phyloP scores from a whole-genome alignment of 1,284 basidiomycete species.

The Vanrija humicola region DNA sequence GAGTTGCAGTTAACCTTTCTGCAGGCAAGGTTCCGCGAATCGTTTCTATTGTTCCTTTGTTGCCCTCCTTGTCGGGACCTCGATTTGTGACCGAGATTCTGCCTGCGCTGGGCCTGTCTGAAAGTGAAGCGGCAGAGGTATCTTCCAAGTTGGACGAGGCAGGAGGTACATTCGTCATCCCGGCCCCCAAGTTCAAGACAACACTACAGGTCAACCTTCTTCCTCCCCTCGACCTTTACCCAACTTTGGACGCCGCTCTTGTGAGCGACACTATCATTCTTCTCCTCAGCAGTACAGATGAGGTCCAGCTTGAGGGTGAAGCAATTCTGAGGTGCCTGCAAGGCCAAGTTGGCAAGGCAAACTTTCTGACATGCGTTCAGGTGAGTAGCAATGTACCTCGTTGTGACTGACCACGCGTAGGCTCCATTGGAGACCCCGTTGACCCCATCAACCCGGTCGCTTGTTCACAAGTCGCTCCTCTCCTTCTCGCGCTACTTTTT shows the following conservation, averaged over 20 bases:
- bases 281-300: constrained; percentile 57
- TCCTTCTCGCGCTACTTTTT: constrained; percentile 95
- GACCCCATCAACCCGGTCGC: constrained; percentile 57
- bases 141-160: constrained; percentile 5
- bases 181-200: constrained; percentile 82
- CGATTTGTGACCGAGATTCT: constrained; percentile 71
- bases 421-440: constrained; percentile 42
- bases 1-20: not conserved
- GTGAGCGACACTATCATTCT: constrained; percentile 86
- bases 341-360: constrained; percentile 61
- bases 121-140: constrained; percentile 48
- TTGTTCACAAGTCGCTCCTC: constrained; percentile 75
- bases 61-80: constrained; percentile 55
- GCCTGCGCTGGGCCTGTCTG: constrained; percentile 59
- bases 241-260: constrained; percentile 79
- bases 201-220: constrained; percentile 79
- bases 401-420: constrained; percentile 12
- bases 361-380: constrained; percentile 59
- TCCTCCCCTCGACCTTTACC: constrained; percentile 66
- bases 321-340: constrained; percentile 81
- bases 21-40: constrained; percentile 49
- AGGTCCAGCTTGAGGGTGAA: constrained; percentile 69
- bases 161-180: constrained; percentile 57
- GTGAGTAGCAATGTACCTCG: constrained; percentile 29
- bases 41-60: constrained; percentile 48